phyloP scores from a whole-genome alignment of 2,329 filamentous ascomycete species.

The Moelleriella libera region DNA sequence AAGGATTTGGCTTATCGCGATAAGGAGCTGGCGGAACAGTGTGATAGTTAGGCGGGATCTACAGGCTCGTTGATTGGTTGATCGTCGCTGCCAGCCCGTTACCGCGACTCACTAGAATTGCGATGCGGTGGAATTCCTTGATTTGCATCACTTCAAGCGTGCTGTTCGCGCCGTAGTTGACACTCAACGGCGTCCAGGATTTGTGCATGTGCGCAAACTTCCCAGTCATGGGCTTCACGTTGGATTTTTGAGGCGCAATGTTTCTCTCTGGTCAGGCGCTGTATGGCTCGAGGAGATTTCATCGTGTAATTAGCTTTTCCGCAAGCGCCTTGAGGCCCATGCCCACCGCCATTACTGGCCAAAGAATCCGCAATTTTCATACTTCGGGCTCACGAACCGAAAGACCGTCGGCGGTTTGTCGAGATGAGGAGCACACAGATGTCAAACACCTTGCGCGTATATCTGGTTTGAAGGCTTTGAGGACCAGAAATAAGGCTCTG shows the following conservation, averaged over 20 bases:
- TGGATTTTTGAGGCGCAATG: not conserved
- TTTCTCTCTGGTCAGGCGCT: not conserved
- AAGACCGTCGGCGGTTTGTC: not conserved
- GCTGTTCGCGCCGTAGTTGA: no score
- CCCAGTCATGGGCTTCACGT: not conserved
- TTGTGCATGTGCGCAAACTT: no score
- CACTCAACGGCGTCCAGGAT: no score
- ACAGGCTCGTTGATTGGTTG: no score
- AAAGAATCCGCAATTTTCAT: not conserved
- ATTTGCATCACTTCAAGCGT: no score
- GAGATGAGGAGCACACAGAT: not conserved
- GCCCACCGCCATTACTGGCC: not conserved
- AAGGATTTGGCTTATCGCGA: not conserved
- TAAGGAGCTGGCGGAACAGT: not conserved
- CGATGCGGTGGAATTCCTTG: no score
- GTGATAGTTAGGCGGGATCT: no score
- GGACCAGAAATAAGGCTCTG: conserved; percentile 8
- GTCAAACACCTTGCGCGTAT: no score
- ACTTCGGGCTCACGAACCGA: not conserved
- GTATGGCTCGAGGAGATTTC: not conserved
- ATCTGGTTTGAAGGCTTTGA: conserved; percentile 7
- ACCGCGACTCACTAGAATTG: no score
- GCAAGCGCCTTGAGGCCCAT: not conserved
- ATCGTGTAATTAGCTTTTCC: not conserved
- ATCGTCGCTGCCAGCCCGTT: no score